These are phyloP conservation scores for Trichocladium uniseriatum DNA, from an alignment of 495 filamentous ascomycete genomes.

Conservation along the genomic window DNA sequence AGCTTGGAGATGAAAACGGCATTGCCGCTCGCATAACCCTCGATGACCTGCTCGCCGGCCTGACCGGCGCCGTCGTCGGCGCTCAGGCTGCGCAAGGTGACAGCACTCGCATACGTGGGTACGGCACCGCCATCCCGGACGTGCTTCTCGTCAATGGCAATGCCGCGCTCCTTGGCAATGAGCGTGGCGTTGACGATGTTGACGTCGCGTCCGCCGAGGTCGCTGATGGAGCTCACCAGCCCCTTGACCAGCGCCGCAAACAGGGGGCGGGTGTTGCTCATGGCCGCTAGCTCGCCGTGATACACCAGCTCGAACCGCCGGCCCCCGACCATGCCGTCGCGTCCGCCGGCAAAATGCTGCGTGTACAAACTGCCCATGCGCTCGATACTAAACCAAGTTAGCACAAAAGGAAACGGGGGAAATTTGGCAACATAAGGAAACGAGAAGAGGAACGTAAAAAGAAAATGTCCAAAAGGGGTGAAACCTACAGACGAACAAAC, in stretches of 20 bases:
- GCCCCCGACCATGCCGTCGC: slow-evolving; percentile 29
- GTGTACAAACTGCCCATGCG: slow-evolving; percentile 63
- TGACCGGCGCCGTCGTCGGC: slow-evolving; percentile 19
- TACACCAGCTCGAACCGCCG: slow-evolving; percentile 62
- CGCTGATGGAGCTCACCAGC: slow-evolving; percentile 49
- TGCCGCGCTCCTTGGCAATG: slow-evolving; percentile 58
- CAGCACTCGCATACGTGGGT: slow-evolving; percentile 49
- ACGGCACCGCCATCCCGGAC: slow-evolving; percentile 41
- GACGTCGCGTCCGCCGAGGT: slow-evolving; percentile 50
- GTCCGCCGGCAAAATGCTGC: slow-evolving; percentile 49
- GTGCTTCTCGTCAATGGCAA: slow-evolving; percentile 57
- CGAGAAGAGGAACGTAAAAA: neutral
- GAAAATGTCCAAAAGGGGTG: too few relatives aligned
- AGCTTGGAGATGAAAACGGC: slow-evolving; percentile 54
- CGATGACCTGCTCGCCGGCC: slow-evolving; percentile 45
- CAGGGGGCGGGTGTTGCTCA: slow-evolving; percentile 58
- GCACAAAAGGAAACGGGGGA: neutral
- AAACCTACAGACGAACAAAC: slow-evolving; percentile 47
- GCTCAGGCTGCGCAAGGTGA: slow-evolving; percentile 42
- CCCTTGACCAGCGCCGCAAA: slow-evolving; percentile 64
- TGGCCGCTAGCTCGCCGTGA: slow-evolving; percentile 51
- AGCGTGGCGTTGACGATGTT: slow-evolving; percentile 68
- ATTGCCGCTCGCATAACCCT: slow-evolving; percentile 53
- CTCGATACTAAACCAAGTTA: slow-evolving; percentile 37
- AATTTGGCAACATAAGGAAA: too few relatives aligned